Conservation (phyloP, 192 early-diverging fungal species). For the Polychytrium aggregatum region DNA sequence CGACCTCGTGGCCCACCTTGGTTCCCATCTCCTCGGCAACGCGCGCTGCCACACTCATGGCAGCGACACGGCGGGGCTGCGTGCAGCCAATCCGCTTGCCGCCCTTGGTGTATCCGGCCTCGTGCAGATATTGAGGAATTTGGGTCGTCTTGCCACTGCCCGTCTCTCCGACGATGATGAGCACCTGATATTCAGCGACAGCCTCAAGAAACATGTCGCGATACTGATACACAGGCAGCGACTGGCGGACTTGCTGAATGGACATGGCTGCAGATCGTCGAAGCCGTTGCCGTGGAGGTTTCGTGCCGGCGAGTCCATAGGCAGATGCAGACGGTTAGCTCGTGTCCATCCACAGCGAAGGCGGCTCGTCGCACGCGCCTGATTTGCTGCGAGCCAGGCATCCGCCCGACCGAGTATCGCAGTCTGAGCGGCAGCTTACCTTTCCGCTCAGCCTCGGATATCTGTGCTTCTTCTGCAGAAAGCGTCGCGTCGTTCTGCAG, state of each 20-base stretch:
- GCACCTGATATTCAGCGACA: slow-evolving; percentile 69
- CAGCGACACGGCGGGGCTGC: slow-evolving; percentile 94
- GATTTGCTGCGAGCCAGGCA: neutral
- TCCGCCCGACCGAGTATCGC: neutral
- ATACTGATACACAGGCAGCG: slow-evolving; percentile 84
- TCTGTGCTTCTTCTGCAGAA: slow-evolving; percentile 2
- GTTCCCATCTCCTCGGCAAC: slow-evolving; percentile 96
- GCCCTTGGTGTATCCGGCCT: slow-evolving; percentile 85
- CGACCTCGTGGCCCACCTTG: slow-evolving; percentile 84
- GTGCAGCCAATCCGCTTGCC: slow-evolving; percentile 88
- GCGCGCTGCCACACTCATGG: slow-evolving; percentile 94
- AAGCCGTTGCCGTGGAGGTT: too few species aligned
- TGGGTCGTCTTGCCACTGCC: slow-evolving; percentile 99
- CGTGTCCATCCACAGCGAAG: too few species aligned
- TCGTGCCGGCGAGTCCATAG: too few species aligned
- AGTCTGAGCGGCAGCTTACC: slow-evolving; percentile 10
- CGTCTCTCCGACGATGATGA: slow-evolving; percentile 96
- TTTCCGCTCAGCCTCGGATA: slow-evolving; percentile 56
- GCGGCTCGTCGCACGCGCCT: too few species aligned
- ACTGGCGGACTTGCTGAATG: slow-evolving; percentile 69
- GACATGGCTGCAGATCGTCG: slow-evolving; percentile 42
- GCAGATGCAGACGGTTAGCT: too few species aligned
- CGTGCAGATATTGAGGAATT: slow-evolving; percentile 90
- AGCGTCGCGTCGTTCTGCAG: slow-evolving; percentile 16
- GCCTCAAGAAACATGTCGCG: slow-evolving; percentile 75